Evolutionary conservation across 2,329 filamentous ascomycete genomes (phyloP).

Genomic region (Ascochyta fabae): DNA sequence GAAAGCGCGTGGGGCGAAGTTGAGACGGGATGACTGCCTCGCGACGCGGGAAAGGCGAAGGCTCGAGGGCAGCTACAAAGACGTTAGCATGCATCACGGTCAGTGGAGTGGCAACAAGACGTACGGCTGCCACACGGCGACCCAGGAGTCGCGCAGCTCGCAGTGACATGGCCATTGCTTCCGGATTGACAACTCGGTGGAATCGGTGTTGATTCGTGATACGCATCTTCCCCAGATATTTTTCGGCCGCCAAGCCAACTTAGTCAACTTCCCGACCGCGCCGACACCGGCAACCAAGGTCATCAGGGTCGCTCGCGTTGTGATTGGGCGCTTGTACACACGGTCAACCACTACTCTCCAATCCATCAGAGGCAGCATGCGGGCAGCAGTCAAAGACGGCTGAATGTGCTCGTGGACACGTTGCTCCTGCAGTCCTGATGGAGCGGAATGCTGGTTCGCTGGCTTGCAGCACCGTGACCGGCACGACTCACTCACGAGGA

Average conservation of each 20-base stretch:
- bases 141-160: slow-evolving; percentile 44
- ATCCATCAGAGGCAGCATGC: slow-evolving; percentile 18
- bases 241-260: slow-evolving; percentile 28
- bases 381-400: slow-evolving; percentile 10
- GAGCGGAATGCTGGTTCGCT: slow-evolving; percentile 8
- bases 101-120: slow-evolving; percentile 3
- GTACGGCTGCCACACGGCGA: slow-evolving; percentile 40
- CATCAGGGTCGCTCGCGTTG: slow-evolving; percentile 34
- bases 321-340: slow-evolving; percentile 33
- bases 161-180: slow-evolving; percentile 48
- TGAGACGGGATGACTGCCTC: slow-evolving; percentile 31
- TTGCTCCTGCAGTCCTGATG: slow-evolving; percentile 4
- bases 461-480: slow-evolving; percentile 28
- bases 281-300: slow-evolving; percentile 40
- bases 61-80: slow-evolving; percentile 33
- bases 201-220: slow-evolving; percentile 25
- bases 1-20: slow-evolving; percentile 35
- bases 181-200: slow-evolving; percentile 20
- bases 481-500: slow-evolving; percentile 19
- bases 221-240: slow-evolving; percentile 29
- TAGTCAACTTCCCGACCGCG: slow-evolving; percentile 20
- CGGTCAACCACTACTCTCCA: slow-evolving; percentile 32
- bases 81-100: slow-evolving; percentile 21
- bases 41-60: slow-evolving; percentile 35
- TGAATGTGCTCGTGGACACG: slow-evolving; percentile 5